A percentile compares a stretch with the other conserved stretches of the same genome.
These are phyloP conservation scores for Blepharisma undulans DNA, from an alignment of 169 alveolate species.

Conservation along the genomic window DNA sequence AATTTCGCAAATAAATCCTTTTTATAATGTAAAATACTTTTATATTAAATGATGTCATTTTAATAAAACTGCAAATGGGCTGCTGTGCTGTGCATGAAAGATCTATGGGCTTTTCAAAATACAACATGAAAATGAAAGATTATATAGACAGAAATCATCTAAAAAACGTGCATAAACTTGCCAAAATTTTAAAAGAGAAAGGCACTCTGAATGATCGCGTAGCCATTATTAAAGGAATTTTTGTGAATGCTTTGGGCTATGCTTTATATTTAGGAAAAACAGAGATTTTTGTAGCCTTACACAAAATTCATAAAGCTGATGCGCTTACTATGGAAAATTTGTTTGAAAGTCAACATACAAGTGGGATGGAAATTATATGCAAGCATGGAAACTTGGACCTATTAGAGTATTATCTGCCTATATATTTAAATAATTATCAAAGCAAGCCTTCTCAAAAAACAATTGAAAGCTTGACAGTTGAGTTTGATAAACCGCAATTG, in stretches of 20 bases:
- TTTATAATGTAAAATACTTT: neutral
- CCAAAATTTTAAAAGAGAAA: neutral
- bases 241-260: conserved; percentile 16
- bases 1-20: neutral
- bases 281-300: neutral
- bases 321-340: neutral
- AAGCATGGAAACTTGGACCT: conserved; percentile 4
- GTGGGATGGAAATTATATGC: conserved; percentile 18
- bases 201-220: neutral
- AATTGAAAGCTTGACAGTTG: neutral
- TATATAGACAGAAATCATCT: neutral
- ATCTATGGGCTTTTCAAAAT: neutral
- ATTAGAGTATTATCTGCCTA: conserved; percentile 27
- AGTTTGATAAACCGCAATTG: neutral
- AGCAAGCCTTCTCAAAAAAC: neutral
- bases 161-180: neutral
- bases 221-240: neutral
- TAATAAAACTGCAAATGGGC: neutral
- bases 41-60: neutral
- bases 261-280: neutral
- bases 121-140: neutral
- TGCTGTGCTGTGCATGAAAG: neutral
- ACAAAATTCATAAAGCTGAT: neutral
- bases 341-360: neutral
- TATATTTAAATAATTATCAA: neutral